phyloP scores from a whole-genome alignment of 2,329 filamentous ascomycete species.

The Pseudopithomyces maydicus region DNA sequence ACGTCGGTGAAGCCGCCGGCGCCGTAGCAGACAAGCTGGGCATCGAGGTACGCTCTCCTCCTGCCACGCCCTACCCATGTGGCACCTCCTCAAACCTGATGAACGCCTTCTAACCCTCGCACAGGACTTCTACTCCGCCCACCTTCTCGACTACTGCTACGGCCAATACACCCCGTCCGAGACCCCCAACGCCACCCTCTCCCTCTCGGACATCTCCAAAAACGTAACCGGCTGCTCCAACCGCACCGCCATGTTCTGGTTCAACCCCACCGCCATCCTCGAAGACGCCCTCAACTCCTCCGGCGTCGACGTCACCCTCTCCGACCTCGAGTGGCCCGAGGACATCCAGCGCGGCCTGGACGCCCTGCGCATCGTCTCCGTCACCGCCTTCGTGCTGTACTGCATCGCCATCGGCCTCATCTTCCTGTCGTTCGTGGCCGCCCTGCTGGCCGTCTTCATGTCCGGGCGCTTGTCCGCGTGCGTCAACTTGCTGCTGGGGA shows the following conservation, averaged over 20 bases:
- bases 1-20: conserved; percentile 50
- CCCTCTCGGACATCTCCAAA: conserved; percentile 47
- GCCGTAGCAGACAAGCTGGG: conserved; percentile 55
- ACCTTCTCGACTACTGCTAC: conserved; percentile 65
- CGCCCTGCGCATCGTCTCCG: conserved; percentile 55
- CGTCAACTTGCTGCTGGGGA: conserved; percentile 56
- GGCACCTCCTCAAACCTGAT: not conserved
- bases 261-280: conserved; percentile 59
- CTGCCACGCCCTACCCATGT: too few species aligned
- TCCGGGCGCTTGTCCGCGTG: conserved; percentile 53
- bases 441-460: conserved; percentile 52
- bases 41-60: conserved; percentile 44
- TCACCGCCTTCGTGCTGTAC: conserved; percentile 64
- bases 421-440: conserved; percentile 55
- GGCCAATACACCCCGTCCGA: conserved; percentile 52
- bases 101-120: too few species aligned
- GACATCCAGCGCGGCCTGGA: conserved; percentile 60
- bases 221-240: conserved; percentile 63
- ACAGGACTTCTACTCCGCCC: conserved; percentile 65
- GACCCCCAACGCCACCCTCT: conserved; percentile 51
- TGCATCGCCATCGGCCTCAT: conserved; percentile 61
- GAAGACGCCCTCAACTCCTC: conserved; percentile 53
- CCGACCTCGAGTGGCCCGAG: conserved; percentile 61
- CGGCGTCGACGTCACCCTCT: conserved; percentile 53
- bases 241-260: conserved; percentile 59